A percentile compares a stretch with the other conserved stretches of the same genome.
Conservation (phyloP, 352 stramenopile species). For the Aphanomyces cochlioides region DNA sequence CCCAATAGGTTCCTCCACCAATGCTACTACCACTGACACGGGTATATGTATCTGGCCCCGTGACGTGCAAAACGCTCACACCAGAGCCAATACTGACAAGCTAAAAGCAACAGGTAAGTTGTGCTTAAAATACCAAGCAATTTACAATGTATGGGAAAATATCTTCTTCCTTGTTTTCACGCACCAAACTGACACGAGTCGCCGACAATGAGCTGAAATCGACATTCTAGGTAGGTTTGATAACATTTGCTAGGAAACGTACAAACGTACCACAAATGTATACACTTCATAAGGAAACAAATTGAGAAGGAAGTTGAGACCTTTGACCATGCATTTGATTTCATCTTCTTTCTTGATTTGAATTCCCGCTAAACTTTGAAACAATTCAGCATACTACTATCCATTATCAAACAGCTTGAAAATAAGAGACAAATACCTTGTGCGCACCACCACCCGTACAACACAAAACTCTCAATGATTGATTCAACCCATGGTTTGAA, state of each 20-base stretch:
- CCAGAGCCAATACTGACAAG: constrained; percentile 98
- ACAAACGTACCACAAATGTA: constrained; percentile 88
- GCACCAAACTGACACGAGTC: constrained; percentile 72
- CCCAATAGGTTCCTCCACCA: constrained; percentile 98
- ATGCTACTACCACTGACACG: constrained; percentile 98
- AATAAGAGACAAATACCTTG: constrained; percentile 47
- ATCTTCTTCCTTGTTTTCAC: constrained; percentile 70
- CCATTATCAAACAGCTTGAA: not conserved
- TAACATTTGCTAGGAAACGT: constrained; percentile 11
- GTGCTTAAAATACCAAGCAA: constrained; percentile 8
- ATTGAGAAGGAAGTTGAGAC: constrained; percentile 96
- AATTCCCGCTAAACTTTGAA: constrained; percentile 76
- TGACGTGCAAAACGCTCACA: constrained; percentile 95
- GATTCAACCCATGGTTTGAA: constrained; percentile 66
- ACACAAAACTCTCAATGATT: constrained; percentile 69
- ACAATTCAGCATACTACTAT: constrained; percentile 58
- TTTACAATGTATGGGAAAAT: constrained; percentile 82
- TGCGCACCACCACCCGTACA: constrained; percentile 81
- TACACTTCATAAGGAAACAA: constrained; percentile 97
- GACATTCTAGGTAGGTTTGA: constrained; percentile 47
- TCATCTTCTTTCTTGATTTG: constrained; percentile 88
- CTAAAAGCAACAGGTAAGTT: constrained; percentile 31
- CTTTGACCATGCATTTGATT: constrained; percentile 95
- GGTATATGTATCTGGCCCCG: constrained; percentile 91
- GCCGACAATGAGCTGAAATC: constrained; percentile 72